Evolutionary conservation across 345 rosid species (phyloP).

Genomic region (Citropsis articulata): DNA sequence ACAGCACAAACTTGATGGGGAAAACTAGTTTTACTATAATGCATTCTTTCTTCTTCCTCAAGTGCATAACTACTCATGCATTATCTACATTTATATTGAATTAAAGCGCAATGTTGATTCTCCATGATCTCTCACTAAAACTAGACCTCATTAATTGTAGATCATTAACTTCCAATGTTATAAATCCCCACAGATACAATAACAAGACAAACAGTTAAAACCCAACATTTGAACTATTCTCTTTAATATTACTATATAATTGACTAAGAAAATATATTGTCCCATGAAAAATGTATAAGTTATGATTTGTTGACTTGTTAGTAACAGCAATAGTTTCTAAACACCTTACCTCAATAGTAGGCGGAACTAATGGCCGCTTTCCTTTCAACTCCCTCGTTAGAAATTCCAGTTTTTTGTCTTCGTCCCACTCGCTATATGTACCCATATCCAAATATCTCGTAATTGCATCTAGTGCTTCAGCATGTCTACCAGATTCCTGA

Average conservation of each 20-base stretch:
- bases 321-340: neutral
- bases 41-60: neutral
- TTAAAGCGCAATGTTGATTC: neutral
- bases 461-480: conserved; percentile 81
- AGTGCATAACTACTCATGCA: neutral
- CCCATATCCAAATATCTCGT: conserved; percentile 92
- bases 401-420: conserved; percentile 84
- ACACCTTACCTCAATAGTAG: conserved; percentile 61
- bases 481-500: conserved; percentile 92
- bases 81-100: neutral
- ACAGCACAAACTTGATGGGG: neutral
- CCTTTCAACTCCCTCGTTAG: conserved; percentile 83
- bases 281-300: neutral
- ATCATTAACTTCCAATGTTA: neutral
- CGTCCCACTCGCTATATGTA: conserved; percentile 93
- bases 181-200: neutral
- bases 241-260: neutral
- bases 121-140: neutral
- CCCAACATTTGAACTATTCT: neutral
- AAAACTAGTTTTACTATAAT: neutral
- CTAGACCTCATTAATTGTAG: neutral
- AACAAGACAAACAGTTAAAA: neutral
- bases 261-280: neutral
- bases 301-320: neutral
- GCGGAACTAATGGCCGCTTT: conserved; percentile 91